These are phyloP conservation scores for Blumeria graminis DNA, from an alignment of 2,329 filamentous ascomycete species.

Conservation along the genomic window DNA sequence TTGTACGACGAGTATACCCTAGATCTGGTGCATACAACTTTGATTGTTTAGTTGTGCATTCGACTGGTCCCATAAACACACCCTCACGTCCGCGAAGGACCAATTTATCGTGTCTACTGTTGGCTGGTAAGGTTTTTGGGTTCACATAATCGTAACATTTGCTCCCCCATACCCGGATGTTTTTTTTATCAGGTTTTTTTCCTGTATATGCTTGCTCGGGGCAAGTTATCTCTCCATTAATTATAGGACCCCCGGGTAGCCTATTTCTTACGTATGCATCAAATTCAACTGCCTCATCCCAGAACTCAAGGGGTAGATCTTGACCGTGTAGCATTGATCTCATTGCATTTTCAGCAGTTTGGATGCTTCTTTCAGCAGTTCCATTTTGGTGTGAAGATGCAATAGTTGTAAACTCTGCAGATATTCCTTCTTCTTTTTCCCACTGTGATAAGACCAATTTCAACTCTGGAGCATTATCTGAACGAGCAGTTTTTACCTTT, in stretches of 20 bases:
- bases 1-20: too few species aligned
- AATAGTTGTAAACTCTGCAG: background rate
- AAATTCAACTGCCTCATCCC: background rate
- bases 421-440: background rate
- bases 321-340: background rate
- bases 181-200: background rate
- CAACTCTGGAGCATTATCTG: background rate
- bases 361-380: too few species aligned
- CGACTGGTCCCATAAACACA: too few species aligned
- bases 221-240: background rate
- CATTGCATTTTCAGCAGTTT: background rate
- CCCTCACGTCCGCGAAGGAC: too few species aligned
- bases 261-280: background rate
- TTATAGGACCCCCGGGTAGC: background rate
- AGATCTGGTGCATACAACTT: too few species aligned
- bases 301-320: background rate
- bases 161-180: background rate
- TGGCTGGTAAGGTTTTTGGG: background rate
- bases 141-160: background rate
- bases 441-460: background rate
- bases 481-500: background rate
- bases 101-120: background rate
- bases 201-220: background rate
- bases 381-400: background rate
- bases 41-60: too few species aligned